phyloP scores from a whole-genome alignment of 129 eudicot genomes.

The Artemisia annua region DNA sequence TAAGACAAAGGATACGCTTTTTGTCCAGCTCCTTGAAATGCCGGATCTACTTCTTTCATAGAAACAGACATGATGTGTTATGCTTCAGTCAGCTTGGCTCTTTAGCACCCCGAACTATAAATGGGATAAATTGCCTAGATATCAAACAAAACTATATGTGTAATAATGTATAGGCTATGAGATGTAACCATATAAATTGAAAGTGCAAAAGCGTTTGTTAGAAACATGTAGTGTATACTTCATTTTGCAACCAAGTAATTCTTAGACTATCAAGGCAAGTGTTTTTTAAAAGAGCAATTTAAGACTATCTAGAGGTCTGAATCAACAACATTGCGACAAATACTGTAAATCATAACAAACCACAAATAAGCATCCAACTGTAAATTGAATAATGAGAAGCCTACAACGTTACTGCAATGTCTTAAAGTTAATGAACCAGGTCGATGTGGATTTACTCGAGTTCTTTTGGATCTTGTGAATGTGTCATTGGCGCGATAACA shows the following conservation, averaged over 20 bases:
- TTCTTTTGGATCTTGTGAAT: too few relatives aligned
- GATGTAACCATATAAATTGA: neutral
- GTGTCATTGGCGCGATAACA: too few relatives aligned
- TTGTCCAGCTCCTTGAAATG: slow-evolving; percentile 93
- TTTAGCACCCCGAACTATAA: slow-evolving; percentile 23
- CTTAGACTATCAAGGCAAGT: too few relatives aligned
- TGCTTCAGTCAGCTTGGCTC: slow-evolving; percentile 12
- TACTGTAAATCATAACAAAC: too few relatives aligned
- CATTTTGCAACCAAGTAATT: neutral
- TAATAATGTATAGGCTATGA: neutral
- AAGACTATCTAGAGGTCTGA: too few relatives aligned
- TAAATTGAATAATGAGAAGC: neutral
- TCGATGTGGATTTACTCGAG: too few relatives aligned
- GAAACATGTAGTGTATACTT: neutral
- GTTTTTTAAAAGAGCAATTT: too few relatives aligned
- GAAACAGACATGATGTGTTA: slow-evolving; percentile 66
- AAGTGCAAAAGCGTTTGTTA: neutral
- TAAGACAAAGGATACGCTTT: slow-evolving; percentile 72
- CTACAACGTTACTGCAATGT: neutral
- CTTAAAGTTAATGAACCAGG: too few relatives aligned
- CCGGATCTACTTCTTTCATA: slow-evolving; percentile 76
- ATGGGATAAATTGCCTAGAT: neutral
- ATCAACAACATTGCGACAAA: too few relatives aligned
- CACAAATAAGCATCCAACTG: neutral
- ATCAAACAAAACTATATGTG: neutral